Conservation (phyloP, 192 early-diverging fungal species). For the Entophlyctis luteolus region DNA sequence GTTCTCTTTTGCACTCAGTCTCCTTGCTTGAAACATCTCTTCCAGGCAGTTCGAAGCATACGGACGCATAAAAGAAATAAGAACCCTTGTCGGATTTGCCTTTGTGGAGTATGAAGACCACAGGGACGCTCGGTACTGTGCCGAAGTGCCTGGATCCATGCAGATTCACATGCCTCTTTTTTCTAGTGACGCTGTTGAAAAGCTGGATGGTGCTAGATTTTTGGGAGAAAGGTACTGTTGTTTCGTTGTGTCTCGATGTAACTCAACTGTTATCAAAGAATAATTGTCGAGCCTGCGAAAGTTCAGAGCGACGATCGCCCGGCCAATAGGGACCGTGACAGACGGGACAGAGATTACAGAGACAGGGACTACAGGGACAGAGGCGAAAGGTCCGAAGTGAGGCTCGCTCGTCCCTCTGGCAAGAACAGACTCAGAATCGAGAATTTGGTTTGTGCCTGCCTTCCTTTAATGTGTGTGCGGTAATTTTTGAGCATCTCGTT, state of each 20-base stretch:
- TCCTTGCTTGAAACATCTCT: not conserved
- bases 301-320: conserved; percentile 39
- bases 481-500: too few species aligned
- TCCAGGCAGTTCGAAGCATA: conserved; percentile 53
- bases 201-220: conserved; percentile 76
- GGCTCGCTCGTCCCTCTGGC: not conserved
- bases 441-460: not conserved
- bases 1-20: conserved; percentile 32
- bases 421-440: conserved; percentile 20
- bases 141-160: conserved; percentile 74
- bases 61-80: conserved; percentile 78
- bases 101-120: conserved; percentile 90
- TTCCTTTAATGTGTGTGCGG: not conserved
- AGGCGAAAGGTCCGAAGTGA: not conserved
- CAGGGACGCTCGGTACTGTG: conserved; percentile 84
- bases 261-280: too few species aligned
- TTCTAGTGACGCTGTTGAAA: conserved; percentile 79
- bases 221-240: conserved; percentile 75
- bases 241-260: too few species aligned
- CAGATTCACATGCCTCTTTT: not conserved
- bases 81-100: conserved; percentile 79
- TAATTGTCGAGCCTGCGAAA: conserved; percentile 74
- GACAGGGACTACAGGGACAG: conserved; percentile 6
- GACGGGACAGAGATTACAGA: conserved; percentile 13
- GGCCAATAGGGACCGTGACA: conserved; percentile 10